Conservation (phyloP, 1,284 basidiomycete genomes). For the Rhodotorula mucilaginosa region DNA sequence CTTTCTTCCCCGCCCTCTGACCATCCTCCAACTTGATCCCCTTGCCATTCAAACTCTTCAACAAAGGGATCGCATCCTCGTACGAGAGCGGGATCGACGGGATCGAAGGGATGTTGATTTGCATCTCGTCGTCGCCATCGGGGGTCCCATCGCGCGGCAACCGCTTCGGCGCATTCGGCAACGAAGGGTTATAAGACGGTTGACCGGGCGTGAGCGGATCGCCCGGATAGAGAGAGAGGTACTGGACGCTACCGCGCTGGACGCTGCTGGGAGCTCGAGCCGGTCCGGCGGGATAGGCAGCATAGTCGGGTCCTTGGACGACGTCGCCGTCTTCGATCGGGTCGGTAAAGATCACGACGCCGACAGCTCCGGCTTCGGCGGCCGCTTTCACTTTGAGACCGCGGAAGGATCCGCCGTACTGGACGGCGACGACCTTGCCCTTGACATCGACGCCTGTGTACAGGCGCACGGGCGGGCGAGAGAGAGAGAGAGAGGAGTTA, state of each 20-base stretch:
- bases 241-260: conserved; percentile 85
- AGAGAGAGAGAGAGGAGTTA: too few relatives aligned
- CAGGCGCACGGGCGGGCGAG: background rate
- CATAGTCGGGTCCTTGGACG: conserved; percentile 42
- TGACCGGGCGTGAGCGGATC: conserved; percentile 82
- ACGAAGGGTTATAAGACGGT: conserved; percentile 67
- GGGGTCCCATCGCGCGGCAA: conserved; percentile 7
- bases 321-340: conserved; percentile 79
- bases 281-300: conserved; percentile 73
- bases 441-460: conserved; percentile 66
- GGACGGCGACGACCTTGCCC: conserved; percentile 74
- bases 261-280: conserved; percentile 74
- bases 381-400: conserved; percentile 81
- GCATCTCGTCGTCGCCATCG: background rate
- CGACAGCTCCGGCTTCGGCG: conserved; percentile 70
- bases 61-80: conserved; percentile 54
- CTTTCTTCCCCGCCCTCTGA: conserved; percentile 40
- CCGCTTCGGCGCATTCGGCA: conserved; percentile 62
- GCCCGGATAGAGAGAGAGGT: conserved; percentile 71
- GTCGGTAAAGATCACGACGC: conserved; percentile 76
- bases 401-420: conserved; percentile 78
- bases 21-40: conserved; percentile 44
- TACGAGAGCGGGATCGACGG: conserved; percentile 54
- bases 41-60: conserved; percentile 50
- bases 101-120: conserved; percentile 60